Percentiles rank a stretch among this genome's conserved stretches.
Evolutionary conservation across 495 filamentous ascomycete genomes (phyloP).

Genomic region (Podospora australis): DNA sequence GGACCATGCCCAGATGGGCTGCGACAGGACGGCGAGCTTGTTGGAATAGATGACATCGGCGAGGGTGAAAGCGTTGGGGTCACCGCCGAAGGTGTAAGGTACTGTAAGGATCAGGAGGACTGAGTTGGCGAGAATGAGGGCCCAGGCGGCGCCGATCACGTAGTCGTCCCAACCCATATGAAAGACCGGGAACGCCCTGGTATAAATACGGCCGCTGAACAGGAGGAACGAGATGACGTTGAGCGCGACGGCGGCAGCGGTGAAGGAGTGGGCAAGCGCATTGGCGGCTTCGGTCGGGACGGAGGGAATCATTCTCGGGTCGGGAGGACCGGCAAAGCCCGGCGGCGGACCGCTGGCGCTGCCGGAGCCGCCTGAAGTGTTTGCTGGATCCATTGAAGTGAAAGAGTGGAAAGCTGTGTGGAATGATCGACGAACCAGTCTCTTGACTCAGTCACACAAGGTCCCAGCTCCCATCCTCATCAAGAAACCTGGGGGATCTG

Average conservation of each 20-base stretch:
- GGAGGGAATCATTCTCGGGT: slow-evolving; percentile 10
- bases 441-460: too few species aligned
- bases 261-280: slow-evolving; percentile 4
- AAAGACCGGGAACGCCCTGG: slow-evolving; percentile 9
- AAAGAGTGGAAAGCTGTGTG: background rate
- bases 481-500: slow-evolving; percentile 1
- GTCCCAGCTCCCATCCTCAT: too few species aligned
- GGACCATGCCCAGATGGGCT: slow-evolving; percentile 17
- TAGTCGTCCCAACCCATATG: slow-evolving; percentile 17
- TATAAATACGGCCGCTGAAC: slow-evolving; percentile 8
- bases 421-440: background rate
- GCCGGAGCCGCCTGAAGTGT: background rate
- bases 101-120: slow-evolving; percentile 11
- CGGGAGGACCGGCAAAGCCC: slow-evolving; percentile 2
- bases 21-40: slow-evolving; percentile 13
- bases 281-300: slow-evolving; percentile 10
- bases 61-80: slow-evolving; percentile 6
- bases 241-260: slow-evolving; percentile 5
- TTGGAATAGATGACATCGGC: slow-evolving; percentile 13
- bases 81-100: slow-evolving; percentile 13
- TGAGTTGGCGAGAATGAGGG: slow-evolving; percentile 9
- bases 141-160: slow-evolving; percentile 12
- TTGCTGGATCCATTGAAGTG: slow-evolving; percentile 4
- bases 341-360: background rate
- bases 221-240: slow-evolving; percentile 16